A percentile compares a stretch with the other conserved stretches of the same genome.
phyloP scores from a whole-genome alignment of 371 early-diverging fungal species.

The Lichtheimia ramosa region DNA sequence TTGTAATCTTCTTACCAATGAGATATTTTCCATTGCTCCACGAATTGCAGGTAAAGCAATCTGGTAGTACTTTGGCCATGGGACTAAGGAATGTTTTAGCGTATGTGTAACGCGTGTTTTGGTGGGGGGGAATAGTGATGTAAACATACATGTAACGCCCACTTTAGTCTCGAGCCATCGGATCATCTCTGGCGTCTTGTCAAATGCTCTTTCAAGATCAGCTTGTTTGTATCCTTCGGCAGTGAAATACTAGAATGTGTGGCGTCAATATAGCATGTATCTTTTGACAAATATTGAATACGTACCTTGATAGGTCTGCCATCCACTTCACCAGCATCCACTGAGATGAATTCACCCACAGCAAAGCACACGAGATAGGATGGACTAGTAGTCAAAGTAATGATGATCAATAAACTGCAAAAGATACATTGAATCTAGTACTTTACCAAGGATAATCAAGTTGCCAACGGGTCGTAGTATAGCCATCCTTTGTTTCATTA shows the following conservation, averaged over 20 bases:
- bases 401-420: neutral
- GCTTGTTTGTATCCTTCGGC: slow-evolving; percentile 15
- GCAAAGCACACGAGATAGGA: slow-evolving; percentile 51
- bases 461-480: slow-evolving; percentile 45
- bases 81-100: slow-evolving; percentile 25
- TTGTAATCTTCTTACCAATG: slow-evolving; percentile 26
- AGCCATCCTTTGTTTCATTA: slow-evolving; percentile 21
- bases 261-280: neutral
- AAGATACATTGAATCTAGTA: neutral
- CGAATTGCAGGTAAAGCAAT: slow-evolving; percentile 32
- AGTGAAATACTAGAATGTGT: neutral
- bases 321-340: slow-evolving; percentile 48
- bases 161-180: slow-evolving; percentile 53
- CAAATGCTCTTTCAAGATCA: slow-evolving; percentile 42
- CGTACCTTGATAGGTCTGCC: slow-evolving; percentile 45
- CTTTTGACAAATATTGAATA: neutral
- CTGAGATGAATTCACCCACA: slow-evolving; percentile 52
- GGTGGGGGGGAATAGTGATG: neutral
- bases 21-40: slow-evolving; percentile 68
- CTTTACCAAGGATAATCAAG: slow-evolving; percentile 40
- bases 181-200: slow-evolving; percentile 52
- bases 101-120: no score
- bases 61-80: slow-evolving; percentile 65
- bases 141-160: slow-evolving; percentile 29
- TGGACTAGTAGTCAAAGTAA: slow-evolving; percentile 19